Percentiles rank a stretch among this genome's conserved stretches.
phyloP scores from a whole-genome alignment of 441 rosid species.

The Aleurites moluccanus region DNA sequence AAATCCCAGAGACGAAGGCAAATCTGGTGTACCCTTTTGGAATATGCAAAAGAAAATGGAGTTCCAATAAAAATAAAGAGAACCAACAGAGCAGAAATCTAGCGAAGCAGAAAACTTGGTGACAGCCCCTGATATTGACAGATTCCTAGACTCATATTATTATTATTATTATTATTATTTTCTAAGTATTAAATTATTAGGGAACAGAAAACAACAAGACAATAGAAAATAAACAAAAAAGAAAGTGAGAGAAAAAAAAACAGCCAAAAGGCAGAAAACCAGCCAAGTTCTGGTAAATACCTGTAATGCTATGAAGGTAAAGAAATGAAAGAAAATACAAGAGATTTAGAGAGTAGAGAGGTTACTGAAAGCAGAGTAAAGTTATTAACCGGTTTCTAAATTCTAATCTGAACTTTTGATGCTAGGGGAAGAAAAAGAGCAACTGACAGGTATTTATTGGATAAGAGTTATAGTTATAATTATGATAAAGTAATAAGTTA shows the following conservation, averaged over 20 bases:
- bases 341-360: background rate
- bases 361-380: background rate
- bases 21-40: conserved; percentile 21
- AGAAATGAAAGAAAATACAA: background rate
- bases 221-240: background rate
- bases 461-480: too few relatives aligned
- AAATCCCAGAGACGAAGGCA: conserved; percentile 16
- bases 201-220: background rate
- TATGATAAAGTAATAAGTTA: too few relatives aligned
- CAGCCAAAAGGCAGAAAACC: background rate
- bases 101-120: conserved; percentile 27
- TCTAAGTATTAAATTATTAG: background rate
- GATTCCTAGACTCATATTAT: conserved; percentile 21
- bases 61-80: background rate
- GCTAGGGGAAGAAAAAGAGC: background rate
- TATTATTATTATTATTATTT: background rate
- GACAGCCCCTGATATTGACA: conserved; percentile 28
- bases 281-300: conserved; percentile 1
- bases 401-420: background rate
- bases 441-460: background rate
- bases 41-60: background rate
- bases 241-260: background rate
- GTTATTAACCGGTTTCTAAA: background rate
- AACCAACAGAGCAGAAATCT: conserved; percentile 15
- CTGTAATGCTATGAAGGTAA: background rate